A percentile compares a stretch with the other conserved stretches of the same genome.
These are phyloP conservation scores for Symbiodinium pilosum DNA, from an alignment of 73 alveolate genomes.

Conservation along the genomic window DNA sequence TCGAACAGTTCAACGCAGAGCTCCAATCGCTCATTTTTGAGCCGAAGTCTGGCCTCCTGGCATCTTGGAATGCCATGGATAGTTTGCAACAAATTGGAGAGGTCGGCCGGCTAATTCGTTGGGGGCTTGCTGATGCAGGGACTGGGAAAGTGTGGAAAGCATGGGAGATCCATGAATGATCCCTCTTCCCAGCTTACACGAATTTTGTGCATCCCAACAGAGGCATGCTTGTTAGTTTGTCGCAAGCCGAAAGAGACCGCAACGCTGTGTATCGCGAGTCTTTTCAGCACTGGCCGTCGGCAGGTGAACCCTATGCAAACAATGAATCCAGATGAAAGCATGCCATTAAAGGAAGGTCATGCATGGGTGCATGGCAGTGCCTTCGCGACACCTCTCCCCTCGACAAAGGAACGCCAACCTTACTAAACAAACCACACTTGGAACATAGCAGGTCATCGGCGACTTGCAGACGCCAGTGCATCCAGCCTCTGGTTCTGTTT, in stretches of 20 bases:
- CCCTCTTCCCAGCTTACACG: neutral
- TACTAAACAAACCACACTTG: too few species aligned
- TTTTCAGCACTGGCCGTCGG: neutral
- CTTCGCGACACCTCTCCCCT: too few species aligned
- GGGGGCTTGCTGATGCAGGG: slow-evolving; percentile 56
- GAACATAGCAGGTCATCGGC: too few species aligned
- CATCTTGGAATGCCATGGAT: slow-evolving; percentile 26
- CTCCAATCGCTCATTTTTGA: slow-evolving; percentile 4
- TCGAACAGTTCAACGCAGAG: slow-evolving; percentile 10
- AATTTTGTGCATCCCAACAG: neutral
- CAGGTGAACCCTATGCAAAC: neutral
- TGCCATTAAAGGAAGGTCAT: too few species aligned
- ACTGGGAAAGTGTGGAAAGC: slow-evolving; percentile 47
- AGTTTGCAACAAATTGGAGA: slow-evolving; percentile 14
- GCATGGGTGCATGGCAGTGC: too few species aligned
- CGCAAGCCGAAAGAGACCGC: slow-evolving; percentile 1
- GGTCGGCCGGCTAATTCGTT: slow-evolving; percentile 26
- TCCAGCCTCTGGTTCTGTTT: too few species aligned
- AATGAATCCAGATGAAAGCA: too few species aligned
- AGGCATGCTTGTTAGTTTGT: neutral
- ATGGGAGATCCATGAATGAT: neutral
- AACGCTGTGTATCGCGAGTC: neutral
- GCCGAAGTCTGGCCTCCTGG: slow-evolving; percentile 14
- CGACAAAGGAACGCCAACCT: too few species aligned
- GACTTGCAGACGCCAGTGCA: too few species aligned